Evolutionary conservation across 192 early-diverging fungal genomes (phyloP), one percentile per base, ranked within the genome.

Genomic region (Rhizophagus prolifer): DNA sequence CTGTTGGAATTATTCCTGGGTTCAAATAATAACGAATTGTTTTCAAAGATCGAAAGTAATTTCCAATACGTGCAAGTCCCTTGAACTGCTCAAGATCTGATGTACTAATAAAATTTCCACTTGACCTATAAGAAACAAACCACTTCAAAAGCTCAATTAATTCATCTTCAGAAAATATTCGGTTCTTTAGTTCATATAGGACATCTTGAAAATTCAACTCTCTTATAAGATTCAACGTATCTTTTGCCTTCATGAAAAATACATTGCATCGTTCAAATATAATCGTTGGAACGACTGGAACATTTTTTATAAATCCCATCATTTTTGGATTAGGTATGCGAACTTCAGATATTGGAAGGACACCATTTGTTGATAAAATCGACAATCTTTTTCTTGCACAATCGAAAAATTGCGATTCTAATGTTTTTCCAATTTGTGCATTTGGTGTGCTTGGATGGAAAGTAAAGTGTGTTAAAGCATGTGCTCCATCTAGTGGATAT

Each of bases 381-480:
- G 77, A 81, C 2, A 93, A 73, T 9, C 87, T 74, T 12, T 81
- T 31, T 19, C 64, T 83, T 10, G 86, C 80, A 63, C 86, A 81
- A 9, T 83, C 77, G 61, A 86, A 85, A 78, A 95, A 97, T 63
- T 81, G 82, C 9, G 80, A 81, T 58, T 85, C 84, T 14, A 88
- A 82, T 14, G 92, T 84, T 16, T 81, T 78, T 9, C 92, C 88
- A 9, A 96, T 91, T 38, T 89, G 80, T 1, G 81, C 50, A 34
- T 86, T 88, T 9, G 95, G 95, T 10, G 94, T 96, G 50, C 91
- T 91, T 9, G 81, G 79, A n/a, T 87, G 82, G 62, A 92, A 92
- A 2, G 89, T 82, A 75, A 95, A 96, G 0, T 87, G 82, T 19
- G 80, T 79, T 47, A 95, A 74, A 3, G 90, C 84, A 78, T 95